phyloP scores from a whole-genome alignment of 139 green algal species.

The Spirogloea muscicola region DNA sequence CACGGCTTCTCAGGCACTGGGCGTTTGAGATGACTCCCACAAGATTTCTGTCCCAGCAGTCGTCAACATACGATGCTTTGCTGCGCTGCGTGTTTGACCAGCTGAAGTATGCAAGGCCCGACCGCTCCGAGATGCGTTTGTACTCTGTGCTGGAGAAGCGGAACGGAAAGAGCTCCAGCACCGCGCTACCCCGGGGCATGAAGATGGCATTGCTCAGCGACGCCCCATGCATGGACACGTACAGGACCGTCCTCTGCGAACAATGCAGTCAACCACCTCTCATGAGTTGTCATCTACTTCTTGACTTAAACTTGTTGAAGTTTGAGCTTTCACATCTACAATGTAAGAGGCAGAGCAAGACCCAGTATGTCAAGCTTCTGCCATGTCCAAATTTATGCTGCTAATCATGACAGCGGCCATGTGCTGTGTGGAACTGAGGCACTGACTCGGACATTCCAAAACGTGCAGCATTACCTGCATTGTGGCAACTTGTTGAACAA shows the following conservation, averaged over 20 bases:
- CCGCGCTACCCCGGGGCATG: slow-evolving; percentile 26
- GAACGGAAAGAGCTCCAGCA: slow-evolving; percentile 42
- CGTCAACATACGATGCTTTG: neutral
- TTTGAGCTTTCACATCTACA: too few relatives aligned
- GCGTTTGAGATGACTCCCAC: neutral
- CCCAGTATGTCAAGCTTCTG: too few relatives aligned
- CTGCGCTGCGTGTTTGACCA: slow-evolving; percentile 23
- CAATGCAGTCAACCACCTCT: too few relatives aligned
- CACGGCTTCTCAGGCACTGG: neutral
- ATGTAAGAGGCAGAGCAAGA: too few relatives aligned
- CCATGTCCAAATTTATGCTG: too few relatives aligned
- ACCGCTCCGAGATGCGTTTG: slow-evolving; percentile 16
- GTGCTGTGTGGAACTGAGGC: too few relatives aligned
- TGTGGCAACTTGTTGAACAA: too few relatives aligned
- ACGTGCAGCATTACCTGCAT: too few relatives aligned
- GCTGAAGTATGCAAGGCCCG: slow-evolving; percentile 29
- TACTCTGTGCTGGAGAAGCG: slow-evolving; percentile 13
- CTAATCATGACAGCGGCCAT: too few relatives aligned
- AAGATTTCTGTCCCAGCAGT: neutral
- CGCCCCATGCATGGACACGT: slow-evolving; percentile 17
- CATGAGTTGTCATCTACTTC: too few relatives aligned
- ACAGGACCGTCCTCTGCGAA: slow-evolving; percentile 26
- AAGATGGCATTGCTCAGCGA: slow-evolving; percentile 38
- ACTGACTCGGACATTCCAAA: too few relatives aligned
- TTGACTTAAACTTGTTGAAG: too few relatives aligned